Evolutionary conservation across 2,329 filamentous ascomycete species (phyloP), one percentile per base, ranked within the genome.

Genomic region (Exophiala sp.): DNA sequence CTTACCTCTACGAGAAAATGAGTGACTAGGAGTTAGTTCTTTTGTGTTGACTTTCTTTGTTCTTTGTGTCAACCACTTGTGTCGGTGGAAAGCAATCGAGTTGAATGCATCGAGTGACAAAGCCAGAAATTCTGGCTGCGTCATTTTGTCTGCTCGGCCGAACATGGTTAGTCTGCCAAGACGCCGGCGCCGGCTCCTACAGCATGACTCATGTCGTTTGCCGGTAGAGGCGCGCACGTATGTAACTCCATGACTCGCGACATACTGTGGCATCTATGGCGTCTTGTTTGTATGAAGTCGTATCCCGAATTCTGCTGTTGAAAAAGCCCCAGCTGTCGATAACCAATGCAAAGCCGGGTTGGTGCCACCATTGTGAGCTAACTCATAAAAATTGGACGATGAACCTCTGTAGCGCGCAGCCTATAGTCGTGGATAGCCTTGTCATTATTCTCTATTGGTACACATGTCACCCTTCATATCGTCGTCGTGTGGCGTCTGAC

Each of bases 21-120:
- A 52, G 39, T 46, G 51, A 50, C 48, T 40, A 39, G 3, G 51
- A 47, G 54, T 47, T 48, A 42, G 50, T 19, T 50, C 30, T 56
- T 48, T 47, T 43, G 41, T 43, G 41, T 7, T 48, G 35, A 23
- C 46, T 9, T 6, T 9, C 46, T 9, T 6, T 9, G 22, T 19
- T 49, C 43, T 50, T 50, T 56, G 49, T 50, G 32, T 14, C 53
- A 50, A 56, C 37, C 48, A 38, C 21, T 5, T 49, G 18, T 43
- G 38, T 39, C 34, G 3, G 11, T n/a, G 3, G 29, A 32, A n/a
- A n/a, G 11, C 6, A 13, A 32, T 10, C 24, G 23, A 43, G 21
- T 13, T 7, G 18, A 30, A 18, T 34, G 30, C 6, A 34, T n/a
- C 6, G 30, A 18, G 34, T 19, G 18, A 37, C 34, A 37, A 37